These are phyloP conservation scores for Ophioceras dolichostomum DNA, from an alignment of 2,329 filamentous ascomycete genomes.

Conservation along the genomic window DNA sequence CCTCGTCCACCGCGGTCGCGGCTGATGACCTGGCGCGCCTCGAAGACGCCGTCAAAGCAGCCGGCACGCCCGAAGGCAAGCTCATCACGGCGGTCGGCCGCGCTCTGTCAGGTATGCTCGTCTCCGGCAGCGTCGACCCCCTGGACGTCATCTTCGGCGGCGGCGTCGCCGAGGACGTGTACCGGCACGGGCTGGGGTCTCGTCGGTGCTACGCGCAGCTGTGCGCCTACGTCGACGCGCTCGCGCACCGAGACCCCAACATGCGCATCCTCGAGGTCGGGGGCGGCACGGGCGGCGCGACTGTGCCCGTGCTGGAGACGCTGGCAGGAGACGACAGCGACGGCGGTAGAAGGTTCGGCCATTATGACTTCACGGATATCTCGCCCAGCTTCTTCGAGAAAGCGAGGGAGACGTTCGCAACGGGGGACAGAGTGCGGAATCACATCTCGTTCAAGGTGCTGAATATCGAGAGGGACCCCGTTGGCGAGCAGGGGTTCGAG, in stretches of 20 bases:
- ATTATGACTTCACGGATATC: slow-evolving; percentile 11
- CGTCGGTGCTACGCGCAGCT: slow-evolving; percentile 6
- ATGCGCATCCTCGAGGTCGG: slow-evolving; percentile 25
- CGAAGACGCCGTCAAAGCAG: slow-evolving; percentile 1
- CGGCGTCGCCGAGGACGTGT: slow-evolving; percentile 11
- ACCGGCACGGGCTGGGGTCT: slow-evolving; percentile 11
- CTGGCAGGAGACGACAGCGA: slow-evolving; percentile 5
- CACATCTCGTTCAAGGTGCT: slow-evolving; percentile 18
- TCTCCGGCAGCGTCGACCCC: slow-evolving; percentile 9
- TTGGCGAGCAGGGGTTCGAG: slow-evolving; percentile 20
- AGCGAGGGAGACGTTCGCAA: slow-evolving; percentile 15
- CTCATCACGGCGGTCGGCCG: slow-evolving; percentile 11
- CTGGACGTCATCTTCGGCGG: slow-evolving; percentile 14
- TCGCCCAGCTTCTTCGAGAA: slow-evolving; percentile 16
- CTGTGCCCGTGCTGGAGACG: slow-evolving; percentile 9
- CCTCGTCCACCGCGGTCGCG: not conserved
- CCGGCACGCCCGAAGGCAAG: slow-evolving; percentile 9
- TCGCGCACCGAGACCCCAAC: slow-evolving; percentile 11
- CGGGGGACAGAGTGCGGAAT: slow-evolving; percentile 19
- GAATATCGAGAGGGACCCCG: slow-evolving; percentile 19
- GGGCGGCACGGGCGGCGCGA: slow-evolving; percentile 11
- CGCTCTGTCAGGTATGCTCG: slow-evolving; percentile 10
- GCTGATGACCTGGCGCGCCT: not conserved
- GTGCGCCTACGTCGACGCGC: slow-evolving; percentile 10
- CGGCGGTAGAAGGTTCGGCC: slow-evolving; percentile 9